Conservation (phyloP, 306 rosid species). For the Vigna mungo region DNA sequence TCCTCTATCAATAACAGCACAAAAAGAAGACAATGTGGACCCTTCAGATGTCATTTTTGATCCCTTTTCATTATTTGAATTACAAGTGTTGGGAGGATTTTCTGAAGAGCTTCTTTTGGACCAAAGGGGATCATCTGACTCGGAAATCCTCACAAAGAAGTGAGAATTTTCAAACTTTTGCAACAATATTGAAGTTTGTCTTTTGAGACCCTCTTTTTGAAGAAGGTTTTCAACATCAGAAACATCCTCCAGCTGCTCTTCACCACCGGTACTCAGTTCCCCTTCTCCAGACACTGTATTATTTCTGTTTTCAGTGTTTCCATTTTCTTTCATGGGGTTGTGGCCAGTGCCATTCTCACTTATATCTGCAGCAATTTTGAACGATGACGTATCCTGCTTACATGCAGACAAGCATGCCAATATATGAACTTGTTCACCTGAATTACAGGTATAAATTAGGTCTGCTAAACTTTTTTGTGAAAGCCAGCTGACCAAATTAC, state of each 20-base stretch:
- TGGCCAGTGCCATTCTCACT: slow-evolving; percentile 70
- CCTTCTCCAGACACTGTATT: slow-evolving; percentile 50
- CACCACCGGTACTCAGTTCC: slow-evolving; percentile 55
- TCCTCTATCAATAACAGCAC: slow-evolving; percentile 81
- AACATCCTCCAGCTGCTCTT: slow-evolving; percentile 54
- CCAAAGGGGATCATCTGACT: slow-evolving; percentile 81
- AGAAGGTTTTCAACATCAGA: slow-evolving; percentile 68
- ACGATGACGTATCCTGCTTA: slow-evolving; percentile 85
- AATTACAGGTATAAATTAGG: slow-evolving; percentile 58
- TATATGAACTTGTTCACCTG: slow-evolving; percentile 95
- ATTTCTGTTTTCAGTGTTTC: slow-evolving; percentile 52
- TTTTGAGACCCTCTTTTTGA: slow-evolving; percentile 71
- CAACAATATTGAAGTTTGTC: slow-evolving; percentile 68
- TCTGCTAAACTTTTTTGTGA: slow-evolving; percentile 49
- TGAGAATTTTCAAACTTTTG: slow-evolving; percentile 84
- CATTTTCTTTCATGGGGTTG: slow-evolving; percentile 62
- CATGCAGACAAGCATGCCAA: slow-evolving; percentile 94
- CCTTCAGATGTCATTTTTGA: slow-evolving; percentile 48
- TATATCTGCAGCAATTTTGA: slow-evolving; percentile 74
- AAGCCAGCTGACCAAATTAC: slow-evolving; percentile 47
- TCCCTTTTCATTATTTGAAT: slow-evolving; percentile 47
- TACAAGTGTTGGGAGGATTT: slow-evolving; percentile 44
- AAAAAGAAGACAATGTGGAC: slow-evolving; percentile 49
- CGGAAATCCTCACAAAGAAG: slow-evolving; percentile 93
- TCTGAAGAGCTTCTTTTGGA: slow-evolving; percentile 59